These are phyloP conservation scores for Exophiala xenobiotica DNA, from an alignment of 2,329 filamentous ascomycete genomes.

Conservation along the genomic window DNA sequence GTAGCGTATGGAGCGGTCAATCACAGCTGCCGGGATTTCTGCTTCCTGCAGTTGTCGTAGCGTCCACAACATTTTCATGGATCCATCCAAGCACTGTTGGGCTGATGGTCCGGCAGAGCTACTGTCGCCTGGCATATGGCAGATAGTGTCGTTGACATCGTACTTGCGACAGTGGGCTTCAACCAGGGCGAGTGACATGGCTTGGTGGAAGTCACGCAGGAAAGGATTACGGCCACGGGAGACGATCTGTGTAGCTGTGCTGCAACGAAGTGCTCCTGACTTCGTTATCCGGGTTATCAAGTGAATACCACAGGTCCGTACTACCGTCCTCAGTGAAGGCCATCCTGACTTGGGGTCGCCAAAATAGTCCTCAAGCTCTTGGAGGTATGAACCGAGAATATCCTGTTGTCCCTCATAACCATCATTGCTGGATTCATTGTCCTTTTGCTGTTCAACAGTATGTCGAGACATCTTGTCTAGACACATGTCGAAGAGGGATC, in stretches of 20 bases:
- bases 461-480: conserved; percentile 9
- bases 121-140: neutral
- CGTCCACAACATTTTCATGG: neutral
- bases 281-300: conserved; percentile 10
- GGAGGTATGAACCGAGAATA: conserved; percentile 4
- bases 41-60: neutral
- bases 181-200: conserved; percentile 6
- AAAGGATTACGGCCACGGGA: neutral
- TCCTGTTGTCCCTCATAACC: conserved; percentile 14
- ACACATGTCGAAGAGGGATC: conserved; percentile 12
- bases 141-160: neutral
- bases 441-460: conserved; percentile 14
- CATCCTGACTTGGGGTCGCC: conserved; percentile 9
- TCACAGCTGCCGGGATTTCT: neutral
- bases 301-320: conserved; percentile 8
- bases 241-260: conserved; percentile 1
- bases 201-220: conserved; percentile 4
- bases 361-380: conserved; percentile 20
- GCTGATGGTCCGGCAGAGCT: too few relatives aligned
- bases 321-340: conserved; percentile 6
- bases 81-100: neutral
- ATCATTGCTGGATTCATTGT: conserved; percentile 11
- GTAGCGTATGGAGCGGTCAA: conserved; percentile 3
- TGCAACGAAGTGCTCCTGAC: neutral
- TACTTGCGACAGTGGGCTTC: neutral